A percentile compares a stretch with the other conserved stretches of the same genome.
Evolutionary conservation across 805 yeast genomes (phyloP).

Genomic region (Lipomyces lipofer): DNA sequence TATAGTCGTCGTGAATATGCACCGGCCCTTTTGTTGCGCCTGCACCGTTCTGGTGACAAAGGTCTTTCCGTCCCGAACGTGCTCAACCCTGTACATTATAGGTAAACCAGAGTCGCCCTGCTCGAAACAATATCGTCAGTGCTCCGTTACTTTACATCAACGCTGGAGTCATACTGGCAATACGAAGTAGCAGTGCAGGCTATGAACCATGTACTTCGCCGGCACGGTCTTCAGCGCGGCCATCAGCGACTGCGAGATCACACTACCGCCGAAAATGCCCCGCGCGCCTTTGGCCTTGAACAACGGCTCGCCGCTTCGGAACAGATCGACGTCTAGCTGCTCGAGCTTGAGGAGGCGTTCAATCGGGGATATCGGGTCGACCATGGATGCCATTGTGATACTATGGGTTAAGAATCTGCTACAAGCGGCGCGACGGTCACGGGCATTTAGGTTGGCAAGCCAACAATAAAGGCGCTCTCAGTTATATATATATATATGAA

Average conservation of each 20-base stretch:
- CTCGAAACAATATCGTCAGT: neutral
- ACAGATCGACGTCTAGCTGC: conserved; percentile 31
- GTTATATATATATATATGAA: no score
- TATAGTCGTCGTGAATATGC: conserved; percentile 55
- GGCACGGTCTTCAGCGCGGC: conserved; percentile 34
- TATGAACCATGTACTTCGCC: conserved; percentile 24
- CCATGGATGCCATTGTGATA: neutral
- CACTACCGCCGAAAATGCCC: conserved; percentile 35
- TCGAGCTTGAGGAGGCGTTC: conserved; percentile 31
- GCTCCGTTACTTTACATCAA: no score
- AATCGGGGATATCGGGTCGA: conserved; percentile 10
- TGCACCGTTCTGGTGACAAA: conserved; percentile 55
- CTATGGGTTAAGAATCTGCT: no score
- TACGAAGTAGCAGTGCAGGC: conserved; percentile 34
- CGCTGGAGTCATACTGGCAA: conserved; percentile 25
- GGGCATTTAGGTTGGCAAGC: no score
- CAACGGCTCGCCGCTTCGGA: conserved; percentile 25
- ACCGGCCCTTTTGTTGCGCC: conserved; percentile 54
- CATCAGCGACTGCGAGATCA: conserved; percentile 32
- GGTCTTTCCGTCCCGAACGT: conserved; percentile 52
- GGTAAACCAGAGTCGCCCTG: conserved; percentile 38
- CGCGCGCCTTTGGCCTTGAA: conserved; percentile 30
- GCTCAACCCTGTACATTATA: conserved; percentile 55
- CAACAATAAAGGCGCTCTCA: no score
- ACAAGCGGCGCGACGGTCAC: no score